Percentiles rank a stretch among this genome's conserved stretches.
Evolutionary conservation across 2,329 filamentous ascomycete genomes (phyloP).

Genomic region (Phaeosphaeria sp.): DNA sequence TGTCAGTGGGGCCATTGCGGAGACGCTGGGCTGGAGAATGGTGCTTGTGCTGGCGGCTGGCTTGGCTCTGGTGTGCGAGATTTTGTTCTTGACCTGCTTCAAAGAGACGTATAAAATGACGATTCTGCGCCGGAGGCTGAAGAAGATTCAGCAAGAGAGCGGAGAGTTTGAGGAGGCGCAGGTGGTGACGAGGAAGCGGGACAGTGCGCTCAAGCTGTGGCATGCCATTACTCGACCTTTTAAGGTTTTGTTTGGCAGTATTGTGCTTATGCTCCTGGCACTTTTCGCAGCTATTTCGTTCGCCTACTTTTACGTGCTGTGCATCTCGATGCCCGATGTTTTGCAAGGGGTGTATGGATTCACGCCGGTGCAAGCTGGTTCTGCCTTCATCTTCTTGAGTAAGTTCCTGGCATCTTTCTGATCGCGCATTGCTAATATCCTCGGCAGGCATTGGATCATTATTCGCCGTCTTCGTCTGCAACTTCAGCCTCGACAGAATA

Average conservation of each 20-base stretch:
- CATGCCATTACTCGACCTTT: conserved; percentile 51
- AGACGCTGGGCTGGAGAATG: conserved; percentile 62
- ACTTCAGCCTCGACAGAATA: conserved; percentile 60
- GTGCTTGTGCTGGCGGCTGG: conserved; percentile 60
- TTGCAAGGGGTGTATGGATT: conserved; percentile 51
- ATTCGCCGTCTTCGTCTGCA: conserved; percentile 58
- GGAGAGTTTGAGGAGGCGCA: conserved; percentile 15
- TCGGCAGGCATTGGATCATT: conserved; percentile 56
- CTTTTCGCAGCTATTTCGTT: conserved; percentile 53
- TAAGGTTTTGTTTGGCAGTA: conserved; percentile 55
- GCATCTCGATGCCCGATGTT: conserved; percentile 54
- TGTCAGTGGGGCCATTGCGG: conserved; percentile 62
- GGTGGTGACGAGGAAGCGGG: conserved; percentile 18
- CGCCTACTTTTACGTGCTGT: conserved; percentile 56
- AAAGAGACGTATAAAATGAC: conserved; percentile 68
- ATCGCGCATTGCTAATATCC: conserved; percentile 7
- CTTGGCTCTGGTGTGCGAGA: conserved; percentile 58
- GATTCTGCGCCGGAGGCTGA: conserved; percentile 53
- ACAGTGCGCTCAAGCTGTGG: conserved; percentile 39
- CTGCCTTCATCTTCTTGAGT: conserved; percentile 64
- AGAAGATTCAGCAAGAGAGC: conserved; percentile 24
- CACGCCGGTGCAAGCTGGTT: conserved; percentile 60
- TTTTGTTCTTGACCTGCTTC: conserved; percentile 60
- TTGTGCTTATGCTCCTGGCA: conserved; percentile 62
- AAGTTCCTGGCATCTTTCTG: conserved; percentile 15